Evolutionary conservation across 441 rosid genomes (phyloP), one percentile per base, ranked within the genome.

Genomic region (Gossypium aridum): DNA sequence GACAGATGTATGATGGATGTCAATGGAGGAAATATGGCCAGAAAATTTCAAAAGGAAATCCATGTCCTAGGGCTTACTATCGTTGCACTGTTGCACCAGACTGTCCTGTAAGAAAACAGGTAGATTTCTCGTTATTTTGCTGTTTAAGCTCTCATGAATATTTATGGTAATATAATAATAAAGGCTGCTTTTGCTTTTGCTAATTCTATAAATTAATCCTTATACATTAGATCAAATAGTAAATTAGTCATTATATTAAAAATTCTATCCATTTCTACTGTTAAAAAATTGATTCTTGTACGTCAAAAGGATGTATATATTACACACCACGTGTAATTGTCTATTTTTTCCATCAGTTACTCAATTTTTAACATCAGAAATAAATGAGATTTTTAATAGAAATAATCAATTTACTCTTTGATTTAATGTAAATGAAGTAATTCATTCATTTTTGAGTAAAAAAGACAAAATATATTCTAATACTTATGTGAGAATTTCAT

Each of bases 11-110:
- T 62, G 98, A 93, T 77, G 98, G 98, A 39, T 91, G 98, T 53
- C 98, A 91, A 74, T 93, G 98, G 98, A 90, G 97, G 76, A 93
- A 93, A 86, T 93, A 93, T 73, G 98, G 98, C n/a, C 98, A 93
- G 70, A 93, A 93, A 79, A 87, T 93, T 60, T 85, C 98, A 0
- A 93, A 91, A 83, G 97, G 94, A 68, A 93, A 91, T 71, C 97
- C 98, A 59, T 91, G 97, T 72, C 98, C 98, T 17, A 87, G 96
- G 72, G 96, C 92, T 12, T 93, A 91, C 68, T 93, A 89, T 76
- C 97, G 97, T 37, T 91, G 98, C 80, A 93, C 97, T 0, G 88
- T 89, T 72, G 90, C 92, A 64, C 81, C 89, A n/a, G 88, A 88
- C 0, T 93, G 98, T 73, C 98, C 98, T 0, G 98, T 93, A 16